phyloP scores from a whole-genome alignment of 768 basidiomycete species.

The Lentinula sp. region DNA sequence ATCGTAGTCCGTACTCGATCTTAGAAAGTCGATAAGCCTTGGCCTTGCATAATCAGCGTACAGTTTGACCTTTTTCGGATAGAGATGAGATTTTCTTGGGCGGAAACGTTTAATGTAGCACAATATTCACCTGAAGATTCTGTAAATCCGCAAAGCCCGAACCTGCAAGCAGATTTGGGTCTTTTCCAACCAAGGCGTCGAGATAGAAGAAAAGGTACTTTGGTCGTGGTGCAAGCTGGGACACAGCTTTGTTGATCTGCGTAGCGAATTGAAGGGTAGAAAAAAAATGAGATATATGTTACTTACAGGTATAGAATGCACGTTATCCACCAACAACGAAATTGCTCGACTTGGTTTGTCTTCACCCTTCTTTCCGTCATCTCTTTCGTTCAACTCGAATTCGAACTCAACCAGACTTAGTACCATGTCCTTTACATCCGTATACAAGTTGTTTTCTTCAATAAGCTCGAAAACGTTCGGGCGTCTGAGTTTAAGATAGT shows the following conservation, averaged over 20 bases:
- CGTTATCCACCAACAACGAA: constrained; percentile 83
- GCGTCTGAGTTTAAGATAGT: constrained; percentile 77
- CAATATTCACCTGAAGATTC: constrained; percentile 40
- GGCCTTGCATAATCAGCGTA: constrained; percentile 83
- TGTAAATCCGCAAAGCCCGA: constrained; percentile 67
- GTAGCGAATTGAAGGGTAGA: background rate
- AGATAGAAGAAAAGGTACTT: constrained; percentile 90
- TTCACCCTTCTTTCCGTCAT: constrained; percentile 20
- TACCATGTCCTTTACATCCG: constrained; percentile 91
- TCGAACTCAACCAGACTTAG: constrained; percentile 86
- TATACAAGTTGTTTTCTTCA: constrained; percentile 87
- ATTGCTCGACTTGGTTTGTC: constrained; percentile 67
- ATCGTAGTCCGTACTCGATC: constrained; percentile 88
- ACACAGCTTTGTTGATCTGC: constrained; percentile 83
- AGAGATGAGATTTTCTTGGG: background rate
- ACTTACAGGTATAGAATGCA: constrained; percentile 90
- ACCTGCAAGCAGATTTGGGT: constrained; percentile 63
- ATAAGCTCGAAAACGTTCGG: constrained; percentile 95
- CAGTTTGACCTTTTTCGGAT: constrained; percentile 59
- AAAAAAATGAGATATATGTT: background rate
- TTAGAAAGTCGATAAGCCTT: constrained; percentile 83
- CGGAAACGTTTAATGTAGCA: background rate
- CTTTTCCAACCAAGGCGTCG: constrained; percentile 83
- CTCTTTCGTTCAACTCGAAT: constrained; percentile 70
- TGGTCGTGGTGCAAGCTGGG: constrained; percentile 71